Conservation (phyloP, 345 rosid genomes). For the Citrus medica region DNA sequence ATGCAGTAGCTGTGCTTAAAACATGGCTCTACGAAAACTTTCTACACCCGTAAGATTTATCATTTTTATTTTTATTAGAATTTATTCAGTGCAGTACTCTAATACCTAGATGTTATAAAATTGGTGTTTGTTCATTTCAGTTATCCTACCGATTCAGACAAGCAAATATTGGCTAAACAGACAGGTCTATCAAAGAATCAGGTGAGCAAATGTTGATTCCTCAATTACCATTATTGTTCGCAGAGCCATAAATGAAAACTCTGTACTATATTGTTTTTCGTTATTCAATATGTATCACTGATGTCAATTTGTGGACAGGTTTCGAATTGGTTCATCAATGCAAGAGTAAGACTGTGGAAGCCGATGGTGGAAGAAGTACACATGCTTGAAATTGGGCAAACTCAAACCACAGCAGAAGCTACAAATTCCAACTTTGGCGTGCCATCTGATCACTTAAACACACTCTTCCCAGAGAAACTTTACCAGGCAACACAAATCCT, state of each 20-base stretch:
- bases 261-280: neutral
- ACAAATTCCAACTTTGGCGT: neutral
- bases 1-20: slow-evolving; percentile 33
- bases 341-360: slow-evolving; percentile 47
- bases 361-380: slow-evolving; percentile 51
- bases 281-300: neutral
- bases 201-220: slow-evolving; percentile 16
- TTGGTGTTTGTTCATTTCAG: slow-evolving; percentile 16
- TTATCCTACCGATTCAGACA: slow-evolving; percentile 40
- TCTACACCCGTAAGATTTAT: slow-evolving; percentile 35
- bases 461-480: neutral
- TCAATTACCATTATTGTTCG: neutral
- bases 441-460: slow-evolving; percentile 6
- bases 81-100: neutral
- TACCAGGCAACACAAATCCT: neutral
- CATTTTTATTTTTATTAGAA: neutral
- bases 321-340: slow-evolving; percentile 49
- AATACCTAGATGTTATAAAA: neutral
- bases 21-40: slow-evolving; percentile 44
- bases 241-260: neutral
- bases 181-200: slow-evolving; percentile 43
- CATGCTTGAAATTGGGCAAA: slow-evolving; percentile 27
- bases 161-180: slow-evolving; percentile 34
- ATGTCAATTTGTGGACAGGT: slow-evolving; percentile 25
- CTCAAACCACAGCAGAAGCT: slow-evolving; percentile 12